Evolutionary conservation across 2,329 filamentous ascomycete species (phyloP).

Genomic region (Parascedosporium putredinis): DNA sequence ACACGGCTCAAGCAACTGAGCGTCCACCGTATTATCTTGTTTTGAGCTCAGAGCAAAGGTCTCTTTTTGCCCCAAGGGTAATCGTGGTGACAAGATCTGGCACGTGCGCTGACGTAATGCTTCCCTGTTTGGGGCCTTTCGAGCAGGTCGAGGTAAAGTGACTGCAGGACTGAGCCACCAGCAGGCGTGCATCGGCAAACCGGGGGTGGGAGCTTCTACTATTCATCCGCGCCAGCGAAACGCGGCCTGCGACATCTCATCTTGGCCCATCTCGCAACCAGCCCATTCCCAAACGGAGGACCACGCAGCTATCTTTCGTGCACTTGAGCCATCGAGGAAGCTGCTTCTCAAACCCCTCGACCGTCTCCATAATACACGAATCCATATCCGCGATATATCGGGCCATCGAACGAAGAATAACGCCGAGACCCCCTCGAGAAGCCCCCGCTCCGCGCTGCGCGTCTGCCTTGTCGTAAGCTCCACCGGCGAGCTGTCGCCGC

Average conservation of each 20-base stretch:
- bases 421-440: no score
- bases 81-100: neutral
- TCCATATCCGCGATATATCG: no score
- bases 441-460: neutral
- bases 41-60: no score
- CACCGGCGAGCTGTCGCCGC: no score
- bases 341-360: no score
- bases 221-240: slow-evolving; percentile 3
- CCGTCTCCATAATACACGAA: neutral
- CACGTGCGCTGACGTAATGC: slow-evolving; percentile 5
- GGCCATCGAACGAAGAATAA: no score
- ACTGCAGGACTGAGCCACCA: neutral
- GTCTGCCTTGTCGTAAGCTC: no score
- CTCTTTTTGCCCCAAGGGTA: neutral
- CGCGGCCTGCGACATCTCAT: neutral
- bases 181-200: neutral
- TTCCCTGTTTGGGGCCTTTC: neutral
- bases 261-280: neutral
- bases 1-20: neutral
- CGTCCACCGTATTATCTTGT: neutral
- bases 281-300: neutral
- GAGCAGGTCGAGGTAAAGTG: no score
- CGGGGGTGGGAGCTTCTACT: neutral
- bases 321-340: no score
- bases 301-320: no score